Conservation (phyloP, 495 filamentous ascomycete genomes). For the Aspergillus sparsus region DNA sequence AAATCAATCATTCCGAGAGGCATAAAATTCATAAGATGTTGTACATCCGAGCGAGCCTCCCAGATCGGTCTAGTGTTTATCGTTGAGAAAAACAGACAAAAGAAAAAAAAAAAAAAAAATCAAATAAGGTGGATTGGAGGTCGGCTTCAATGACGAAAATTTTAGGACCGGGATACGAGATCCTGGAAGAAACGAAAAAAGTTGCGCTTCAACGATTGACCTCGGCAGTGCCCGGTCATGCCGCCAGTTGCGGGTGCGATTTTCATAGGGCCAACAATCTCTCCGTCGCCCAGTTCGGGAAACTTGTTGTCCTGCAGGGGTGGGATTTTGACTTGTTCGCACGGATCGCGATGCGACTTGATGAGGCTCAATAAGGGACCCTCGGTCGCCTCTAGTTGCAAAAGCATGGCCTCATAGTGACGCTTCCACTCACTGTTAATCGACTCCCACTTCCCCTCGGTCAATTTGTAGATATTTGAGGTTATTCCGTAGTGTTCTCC, state of each 20-base stretch:
- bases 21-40: constrained; percentile 28
- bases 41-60: constrained; percentile 27
- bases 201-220: constrained; percentile 41
- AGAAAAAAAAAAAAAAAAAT: no score
- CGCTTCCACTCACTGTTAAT: constrained; percentile 70
- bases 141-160: constrained; percentile 8
- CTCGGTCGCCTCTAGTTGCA: constrained; percentile 39
- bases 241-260: constrained; percentile 36
- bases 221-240: constrained; percentile 29
- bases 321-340: constrained; percentile 58
- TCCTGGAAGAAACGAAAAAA: constrained; percentile 53
- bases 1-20: constrained; percentile 25
- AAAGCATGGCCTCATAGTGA: constrained; percentile 61
- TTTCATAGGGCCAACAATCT: constrained; percentile 91
- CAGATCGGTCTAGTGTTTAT: constrained; percentile 16
- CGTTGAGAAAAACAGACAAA: background rate
- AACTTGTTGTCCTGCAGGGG: constrained; percentile 76
- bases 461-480: constrained; percentile 79
- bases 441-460: constrained; percentile 80
- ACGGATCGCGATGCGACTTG: constrained; percentile 46
- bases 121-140: constrained; percentile 10
- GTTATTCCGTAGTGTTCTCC: constrained; percentile 84
- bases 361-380: constrained; percentile 41
- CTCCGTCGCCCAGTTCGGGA: constrained; percentile 80
- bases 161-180: constrained; percentile 40